Percentiles rank a stretch among this genome's conserved stretches.
phyloP scores from a whole-genome alignment of 2,329 filamentous ascomycete species.

The Thermomyces lanuginosus region DNA sequence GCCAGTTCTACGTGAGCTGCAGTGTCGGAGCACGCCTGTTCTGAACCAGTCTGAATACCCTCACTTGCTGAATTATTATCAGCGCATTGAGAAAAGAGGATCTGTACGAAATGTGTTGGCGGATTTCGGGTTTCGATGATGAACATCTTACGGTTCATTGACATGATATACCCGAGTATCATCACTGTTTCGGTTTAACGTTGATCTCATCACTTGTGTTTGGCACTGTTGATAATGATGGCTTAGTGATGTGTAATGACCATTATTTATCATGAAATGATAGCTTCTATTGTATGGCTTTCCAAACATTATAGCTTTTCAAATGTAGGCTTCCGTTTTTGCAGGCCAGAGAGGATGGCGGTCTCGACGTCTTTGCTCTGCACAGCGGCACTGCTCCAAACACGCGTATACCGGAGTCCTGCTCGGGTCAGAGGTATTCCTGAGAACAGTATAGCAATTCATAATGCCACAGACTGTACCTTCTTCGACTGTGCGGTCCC shows the following conservation, averaged over 20 bases:
- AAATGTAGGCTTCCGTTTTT: conserved; percentile 67
- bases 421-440: conserved; percentile 82
- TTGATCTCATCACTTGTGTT: too few species aligned
- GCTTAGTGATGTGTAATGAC: not conserved
- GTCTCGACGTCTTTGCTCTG: conserved; percentile 63
- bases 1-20: conserved; percentile 26
- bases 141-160: not conserved
- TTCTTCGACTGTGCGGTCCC: conserved; percentile 62
- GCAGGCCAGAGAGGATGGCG: conserved; percentile 58
- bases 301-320: conserved; percentile 49
- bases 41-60: conserved; percentile 13
- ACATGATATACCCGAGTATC: not conserved
- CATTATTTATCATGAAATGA: too few species aligned
- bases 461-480: conserved; percentile 34
- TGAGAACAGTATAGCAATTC: conserved; percentile 38
- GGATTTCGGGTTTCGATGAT: conserved; percentile 6
- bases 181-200: too few species aligned
- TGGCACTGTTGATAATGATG: not conserved
- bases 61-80: conserved; percentile 22
- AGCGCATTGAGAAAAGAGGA: conserved; percentile 21
- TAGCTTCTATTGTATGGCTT: conserved; percentile 1
- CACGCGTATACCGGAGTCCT: conserved; percentile 63
- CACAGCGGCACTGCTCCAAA: conserved; percentile 75
- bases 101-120: conserved; percentile 21
- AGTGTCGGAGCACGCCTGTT: conserved; percentile 11